These are phyloP conservation scores for Amaranthus palmeri DNA, from an alignment of 148 eudicot genomes.

Conservation along the genomic window DNA sequence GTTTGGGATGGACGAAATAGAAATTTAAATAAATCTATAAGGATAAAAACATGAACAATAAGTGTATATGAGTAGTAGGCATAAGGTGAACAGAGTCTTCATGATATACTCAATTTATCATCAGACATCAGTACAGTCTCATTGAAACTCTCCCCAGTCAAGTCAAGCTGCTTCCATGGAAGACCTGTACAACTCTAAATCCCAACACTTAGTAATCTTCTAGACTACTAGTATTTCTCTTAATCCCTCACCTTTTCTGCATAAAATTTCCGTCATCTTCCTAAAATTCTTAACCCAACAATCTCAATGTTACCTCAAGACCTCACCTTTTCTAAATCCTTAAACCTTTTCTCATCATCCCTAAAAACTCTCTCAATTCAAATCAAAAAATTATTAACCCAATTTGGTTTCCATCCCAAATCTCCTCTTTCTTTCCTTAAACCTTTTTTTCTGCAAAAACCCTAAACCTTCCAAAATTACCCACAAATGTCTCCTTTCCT, in stretches of 20 bases:
- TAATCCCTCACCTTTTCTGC: neutral
- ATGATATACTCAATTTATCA: too few relatives aligned
- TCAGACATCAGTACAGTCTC: too few relatives aligned
- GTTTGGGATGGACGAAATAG: too few relatives aligned
- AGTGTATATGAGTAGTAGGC: too few relatives aligned
- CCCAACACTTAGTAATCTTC: neutral
- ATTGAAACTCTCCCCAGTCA: too few relatives aligned
- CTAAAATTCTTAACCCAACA: neutral
- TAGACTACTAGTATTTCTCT: neutral
- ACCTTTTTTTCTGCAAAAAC: constrained; percentile 23
- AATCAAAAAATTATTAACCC: constrained; percentile 35
- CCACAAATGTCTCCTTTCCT: constrained; percentile 27
- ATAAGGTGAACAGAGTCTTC: too few relatives aligned
- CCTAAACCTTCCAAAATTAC: constrained; percentile 25
- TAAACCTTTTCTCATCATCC: constrained; percentile 40
- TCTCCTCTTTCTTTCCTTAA: constrained; percentile 9
- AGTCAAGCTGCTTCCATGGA: too few relatives aligned
- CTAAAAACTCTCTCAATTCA: constrained; percentile 12
- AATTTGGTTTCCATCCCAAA: constrained; percentile 16
- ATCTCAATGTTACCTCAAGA: constrained; percentile 45
- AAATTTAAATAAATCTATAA: too few relatives aligned
- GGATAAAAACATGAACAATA: too few relatives aligned
- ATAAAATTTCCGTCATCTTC: neutral
- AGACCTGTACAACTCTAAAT: neutral
- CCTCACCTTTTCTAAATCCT: constrained; percentile 46